These are phyloP conservation scores for Lentinula boryana DNA, from an alignment of 768 basidiomycete genomes.

Conservation along the genomic window DNA sequence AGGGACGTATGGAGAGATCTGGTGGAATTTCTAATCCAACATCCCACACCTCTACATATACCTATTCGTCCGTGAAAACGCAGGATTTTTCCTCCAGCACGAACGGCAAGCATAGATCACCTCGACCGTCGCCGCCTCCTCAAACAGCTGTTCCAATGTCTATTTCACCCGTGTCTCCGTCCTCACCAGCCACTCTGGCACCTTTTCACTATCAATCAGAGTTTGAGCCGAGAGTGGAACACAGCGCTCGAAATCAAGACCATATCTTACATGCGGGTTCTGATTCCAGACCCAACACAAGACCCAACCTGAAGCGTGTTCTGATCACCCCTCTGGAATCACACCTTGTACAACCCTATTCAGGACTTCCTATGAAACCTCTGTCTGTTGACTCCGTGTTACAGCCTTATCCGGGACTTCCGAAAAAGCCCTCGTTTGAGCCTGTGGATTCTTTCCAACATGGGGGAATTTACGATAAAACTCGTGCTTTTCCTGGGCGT, in stretches of 20 bases:
- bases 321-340: background rate
- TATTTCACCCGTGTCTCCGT: background rate
- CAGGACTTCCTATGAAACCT: no score
- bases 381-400: no score
- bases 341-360: background rate
- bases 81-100: background rate
- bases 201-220: background rate
- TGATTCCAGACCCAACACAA: background rate
- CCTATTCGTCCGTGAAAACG: background rate
- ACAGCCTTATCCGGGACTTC: no score
- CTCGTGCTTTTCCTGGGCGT: background rate
- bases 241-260: background rate
- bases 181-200: background rate
- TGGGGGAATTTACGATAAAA: no score
- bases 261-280: background rate
- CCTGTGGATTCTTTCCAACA: no score
- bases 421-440: no score
- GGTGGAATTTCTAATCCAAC: no score
- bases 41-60: background rate
- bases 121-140: background rate
- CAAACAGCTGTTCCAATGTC: background rate
- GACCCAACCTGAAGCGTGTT: background rate
- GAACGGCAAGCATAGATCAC: background rate
- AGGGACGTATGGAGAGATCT: background rate
- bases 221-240: background rate